Evolutionary conservation across 495 filamentous ascomycete species (phyloP).

Genomic region (Xylaria longipes): DNA sequence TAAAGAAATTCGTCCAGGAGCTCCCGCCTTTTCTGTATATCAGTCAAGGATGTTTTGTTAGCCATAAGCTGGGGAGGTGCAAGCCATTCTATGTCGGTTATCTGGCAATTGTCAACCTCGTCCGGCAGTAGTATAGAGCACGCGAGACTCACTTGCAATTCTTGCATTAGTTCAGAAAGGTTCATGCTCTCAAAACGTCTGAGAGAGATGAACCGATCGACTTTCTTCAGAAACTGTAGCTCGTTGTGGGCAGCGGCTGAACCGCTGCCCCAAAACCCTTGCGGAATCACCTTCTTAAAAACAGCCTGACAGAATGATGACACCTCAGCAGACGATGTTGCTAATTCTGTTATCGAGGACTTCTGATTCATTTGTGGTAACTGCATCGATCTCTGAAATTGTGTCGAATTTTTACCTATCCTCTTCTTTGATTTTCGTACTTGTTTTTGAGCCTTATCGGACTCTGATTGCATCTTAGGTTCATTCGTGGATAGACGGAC

Average conservation of each 20-base stretch:
- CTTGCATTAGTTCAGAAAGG: constrained; percentile 78
- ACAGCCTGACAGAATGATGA: constrained; percentile 89
- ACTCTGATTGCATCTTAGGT: constrained; percentile 18
- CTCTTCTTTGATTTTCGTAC: constrained; percentile 22
- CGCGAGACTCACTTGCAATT: constrained; percentile 66
- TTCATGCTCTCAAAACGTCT: constrained; percentile 82
- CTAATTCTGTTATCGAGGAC: constrained; percentile 67
- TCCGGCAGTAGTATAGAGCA: constrained; percentile 2
- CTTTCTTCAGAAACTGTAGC: constrained; percentile 62
- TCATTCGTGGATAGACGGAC: constrained; percentile 4
- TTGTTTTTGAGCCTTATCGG: constrained; percentile 14
- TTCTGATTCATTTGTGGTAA: constrained; percentile 10
- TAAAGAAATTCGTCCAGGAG: constrained; percentile 86
- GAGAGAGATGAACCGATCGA: constrained; percentile 78
- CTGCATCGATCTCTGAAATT: constrained; percentile 26
- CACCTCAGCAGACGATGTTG: constrained; percentile 71
- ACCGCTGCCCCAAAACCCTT: constrained; percentile 73
- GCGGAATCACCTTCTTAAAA: constrained; percentile 75
- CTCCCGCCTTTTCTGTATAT: constrained; percentile 77
- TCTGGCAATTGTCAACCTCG: constrained; percentile 47
- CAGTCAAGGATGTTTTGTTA: constrained; percentile 70
- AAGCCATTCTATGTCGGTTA: constrained; percentile 76
- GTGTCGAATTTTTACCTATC: constrained; percentile 24
- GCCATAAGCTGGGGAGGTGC: constrained; percentile 51
- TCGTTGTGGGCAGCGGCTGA: constrained; percentile 63